phyloP scores from a whole-genome alignment of 495 filamentous ascomycete genomes.

The Viridothelium virens region DNA sequence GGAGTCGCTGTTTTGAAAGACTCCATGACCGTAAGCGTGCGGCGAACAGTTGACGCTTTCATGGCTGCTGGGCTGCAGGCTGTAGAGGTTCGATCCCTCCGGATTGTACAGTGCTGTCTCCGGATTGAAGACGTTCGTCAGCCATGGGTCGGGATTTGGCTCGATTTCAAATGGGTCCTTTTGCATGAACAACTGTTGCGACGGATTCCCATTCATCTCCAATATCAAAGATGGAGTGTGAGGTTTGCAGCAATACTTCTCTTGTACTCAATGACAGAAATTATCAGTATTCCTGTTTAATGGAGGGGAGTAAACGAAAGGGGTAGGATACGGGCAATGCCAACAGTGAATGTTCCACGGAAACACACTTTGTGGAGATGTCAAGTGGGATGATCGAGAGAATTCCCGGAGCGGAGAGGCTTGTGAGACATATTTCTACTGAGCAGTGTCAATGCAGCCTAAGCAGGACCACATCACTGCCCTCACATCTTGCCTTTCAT shows the following conservation, averaged over 20 bases:
- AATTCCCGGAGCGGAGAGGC: slow-evolving; percentile 19
- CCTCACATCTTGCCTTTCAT: slow-evolving; percentile 15
- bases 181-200: neutral
- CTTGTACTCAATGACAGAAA: neutral
- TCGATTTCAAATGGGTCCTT: neutral
- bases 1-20: neutral
- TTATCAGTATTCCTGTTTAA: neutral
- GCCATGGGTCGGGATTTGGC: neutral
- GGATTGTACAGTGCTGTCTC: neutral
- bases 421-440: slow-evolving; percentile 24
- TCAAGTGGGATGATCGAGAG: slow-evolving; percentile 19
- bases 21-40: neutral
- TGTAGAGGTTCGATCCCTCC: neutral
- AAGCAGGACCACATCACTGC: slow-evolving; percentile 23
- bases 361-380: slow-evolving; percentile 17
- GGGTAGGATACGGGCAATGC: slow-evolving; percentile 16
- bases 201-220: neutral
- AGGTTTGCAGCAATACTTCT: neutral
- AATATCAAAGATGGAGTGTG: neutral
- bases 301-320: slow-evolving; percentile 5
- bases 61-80: neutral
- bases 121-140: neutral
- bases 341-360: slow-evolving; percentile 18
- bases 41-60: neutral
- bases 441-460: slow-evolving; percentile 1